Evolutionary conservation across 2,329 filamentous ascomycete species (phyloP), one percentile per base, ranked within the genome.

Genomic region (Kalaharituber pfeilii): DNA sequence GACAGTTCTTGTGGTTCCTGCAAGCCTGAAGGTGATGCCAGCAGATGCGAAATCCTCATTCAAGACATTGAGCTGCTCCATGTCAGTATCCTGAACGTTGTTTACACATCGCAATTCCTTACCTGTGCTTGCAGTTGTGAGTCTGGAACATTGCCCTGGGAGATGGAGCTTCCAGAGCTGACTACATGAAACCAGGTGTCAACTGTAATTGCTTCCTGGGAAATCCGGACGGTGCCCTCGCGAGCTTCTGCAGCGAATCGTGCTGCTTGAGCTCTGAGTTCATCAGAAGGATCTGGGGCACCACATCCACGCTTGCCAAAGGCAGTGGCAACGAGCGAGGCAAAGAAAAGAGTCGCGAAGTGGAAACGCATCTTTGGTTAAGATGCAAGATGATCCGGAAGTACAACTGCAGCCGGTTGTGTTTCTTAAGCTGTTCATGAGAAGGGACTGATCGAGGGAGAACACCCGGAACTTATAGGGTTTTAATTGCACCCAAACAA

Each of bases 41-140:
- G 73, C 67, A 0, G 68, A 66, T 18, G 65, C 66, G 55, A 70
- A 76, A 15, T 70, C 70, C 0, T 59, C 53, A 62, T 75, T 76
- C 61, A 76, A 61, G 20, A 70, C 68, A 2, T 64, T 57, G n/a
- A 75, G 61, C 65, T 76, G 73, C 53, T 9, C n/a, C 9, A 9
- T 36, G 30, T 36, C 30, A 36, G 30, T n/a, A n/a, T n/a, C 30
- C 9, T n/a, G n/a, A 9, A 36, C 20, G 6, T 27, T 47, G 20
- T 22, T 29, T 49, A 49, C 24, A 26, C 9, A 39, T n/a, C 2
- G 44, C 30, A 26, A 25, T 53, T 53, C 28, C 50, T 39, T 60
- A 66, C 55, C 56, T 66, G 65, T n/a, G 56, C 55, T 1, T 45
- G 25, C 29, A 66, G 56, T 47, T 59, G 55, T 11, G 53, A n/a